These are phyloP conservation scores for Fusarium verrucosum DNA, from an alignment of 2,329 filamentous ascomycete genomes.

Conservation along the genomic window DNA sequence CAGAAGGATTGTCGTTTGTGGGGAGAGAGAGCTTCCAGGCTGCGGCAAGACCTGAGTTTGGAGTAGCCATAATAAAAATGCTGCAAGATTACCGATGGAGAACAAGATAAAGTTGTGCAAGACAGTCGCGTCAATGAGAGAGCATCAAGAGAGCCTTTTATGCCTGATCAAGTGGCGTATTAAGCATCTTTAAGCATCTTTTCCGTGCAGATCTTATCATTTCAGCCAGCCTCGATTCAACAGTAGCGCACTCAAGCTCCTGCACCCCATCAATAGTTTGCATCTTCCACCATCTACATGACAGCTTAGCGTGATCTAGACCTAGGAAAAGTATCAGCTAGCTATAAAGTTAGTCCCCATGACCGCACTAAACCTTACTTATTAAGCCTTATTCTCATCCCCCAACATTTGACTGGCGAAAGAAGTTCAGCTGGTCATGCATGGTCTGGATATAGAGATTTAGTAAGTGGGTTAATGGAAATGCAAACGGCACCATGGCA, in stretches of 20 bases:
- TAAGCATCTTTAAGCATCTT: rapidly evolving
- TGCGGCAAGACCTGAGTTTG: neutral
- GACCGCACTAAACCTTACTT: neutral
- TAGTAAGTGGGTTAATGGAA: neutral
- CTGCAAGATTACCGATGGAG: no score
- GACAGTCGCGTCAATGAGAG: no score
- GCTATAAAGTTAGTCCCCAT: no score
- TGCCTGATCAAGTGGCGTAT: no score
- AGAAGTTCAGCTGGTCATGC: neutral
- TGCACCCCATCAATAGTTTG: neutral
- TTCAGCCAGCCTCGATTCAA: neutral
- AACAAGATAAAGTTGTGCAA: no score
- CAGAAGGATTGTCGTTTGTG: neutral
- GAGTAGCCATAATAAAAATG: neutral
- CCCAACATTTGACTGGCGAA: neutral
- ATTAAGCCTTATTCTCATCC: neutral
- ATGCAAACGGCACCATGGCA: no score
- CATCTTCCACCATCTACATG: neutral
- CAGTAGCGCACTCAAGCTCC: neutral
- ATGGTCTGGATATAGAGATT: neutral
- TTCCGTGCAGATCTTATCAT: neutral
- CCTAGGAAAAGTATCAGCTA: neutral
- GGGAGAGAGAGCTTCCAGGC: neutral
- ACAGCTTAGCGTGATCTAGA: neutral
- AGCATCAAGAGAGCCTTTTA: no score